These are phyloP conservation scores for Lentinula detonsa DNA, from an alignment of 768 basidiomycete species.

Conservation along the genomic window DNA sequence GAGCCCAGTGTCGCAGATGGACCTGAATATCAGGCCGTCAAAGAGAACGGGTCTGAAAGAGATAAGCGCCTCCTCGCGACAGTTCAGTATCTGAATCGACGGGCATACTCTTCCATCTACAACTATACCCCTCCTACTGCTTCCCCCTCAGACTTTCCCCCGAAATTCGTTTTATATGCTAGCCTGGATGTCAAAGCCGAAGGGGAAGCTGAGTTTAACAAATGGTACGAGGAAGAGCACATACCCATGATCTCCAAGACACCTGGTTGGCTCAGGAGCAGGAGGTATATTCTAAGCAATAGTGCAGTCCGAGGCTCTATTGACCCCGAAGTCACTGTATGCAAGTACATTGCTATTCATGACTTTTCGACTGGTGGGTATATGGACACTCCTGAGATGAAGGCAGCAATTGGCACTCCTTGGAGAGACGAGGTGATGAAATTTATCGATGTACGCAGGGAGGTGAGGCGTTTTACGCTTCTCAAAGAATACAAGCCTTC, in stretches of 20 bases:
- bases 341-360: constrained; percentile 29
- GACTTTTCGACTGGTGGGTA: constrained; percentile 19
- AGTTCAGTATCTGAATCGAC: constrained; percentile 17
- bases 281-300: constrained; percentile 21
- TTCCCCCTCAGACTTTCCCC: constrained; percentile 11
- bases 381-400: constrained; percentile 16
- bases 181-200: constrained; percentile 13
- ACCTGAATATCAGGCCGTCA: constrained; percentile 21
- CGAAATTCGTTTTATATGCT: constrained; percentile 17
- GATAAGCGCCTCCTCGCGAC: constrained; percentile 20
- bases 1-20: constrained; percentile 17
- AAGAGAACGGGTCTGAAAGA: constrained; percentile 17
- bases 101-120: constrained; percentile 17
- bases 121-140: constrained; percentile 13
- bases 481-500: constrained; percentile 13
- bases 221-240: constrained; percentile 30
- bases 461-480: constrained; percentile 19
- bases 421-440: constrained; percentile 18
- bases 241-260: constrained; percentile 21
- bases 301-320: constrained; percentile 2
- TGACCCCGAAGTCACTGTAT: constrained; percentile 7
- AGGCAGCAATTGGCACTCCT: constrained; percentile 17
- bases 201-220: constrained; percentile 20
- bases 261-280: constrained; percentile 23
- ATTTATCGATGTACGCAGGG: constrained; percentile 9